Percentiles rank a stretch among this genome's conserved stretches.
phyloP scores from a whole-genome alignment of 202 grass and related monocot species.

The Elaeis oleifera region DNA sequence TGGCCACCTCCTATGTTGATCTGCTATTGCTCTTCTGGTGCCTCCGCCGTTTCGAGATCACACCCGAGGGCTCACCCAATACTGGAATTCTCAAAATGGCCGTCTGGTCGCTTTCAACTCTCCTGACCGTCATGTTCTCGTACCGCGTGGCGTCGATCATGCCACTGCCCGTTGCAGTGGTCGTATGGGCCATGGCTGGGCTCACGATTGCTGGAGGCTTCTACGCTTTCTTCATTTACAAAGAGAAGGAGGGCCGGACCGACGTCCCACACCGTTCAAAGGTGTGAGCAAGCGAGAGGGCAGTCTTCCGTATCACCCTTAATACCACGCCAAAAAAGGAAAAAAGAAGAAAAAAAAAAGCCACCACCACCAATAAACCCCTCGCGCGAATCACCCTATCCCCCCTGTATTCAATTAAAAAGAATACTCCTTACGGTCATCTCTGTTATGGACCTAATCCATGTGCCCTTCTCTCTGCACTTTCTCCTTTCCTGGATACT shows the following conservation, averaged over 20 bases:
- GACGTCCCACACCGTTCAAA: no score
- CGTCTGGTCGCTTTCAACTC: conserved; percentile 17
- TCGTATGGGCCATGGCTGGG: conserved; percentile 13
- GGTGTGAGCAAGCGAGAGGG: no score
- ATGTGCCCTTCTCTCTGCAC: no score
- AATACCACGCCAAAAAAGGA: no score
- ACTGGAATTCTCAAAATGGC: conserved; percentile 1
- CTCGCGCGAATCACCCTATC: no score
- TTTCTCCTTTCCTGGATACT: no score
- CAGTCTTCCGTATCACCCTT: no score
- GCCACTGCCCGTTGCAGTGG: background rate
- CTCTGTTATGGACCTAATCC: no score
- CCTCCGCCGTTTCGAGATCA: conserved; percentile 16
- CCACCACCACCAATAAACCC: no score
- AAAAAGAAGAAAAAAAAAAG: no score
- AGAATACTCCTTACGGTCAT: no score
- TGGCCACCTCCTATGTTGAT: background rate
- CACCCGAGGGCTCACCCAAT: background rate
- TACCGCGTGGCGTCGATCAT: conserved; percentile 25
- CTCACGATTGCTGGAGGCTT: conserved; percentile 14
- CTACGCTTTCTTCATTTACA: conserved; percentile 26
- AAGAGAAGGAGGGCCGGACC: background rate
- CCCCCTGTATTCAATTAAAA: no score
- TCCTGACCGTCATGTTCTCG: conserved; percentile 29
- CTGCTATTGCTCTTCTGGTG: conserved; percentile 15